Evolutionary conservation across 2,329 filamentous ascomycete species (phyloP).

Genomic region (Nothophoma quercina): DNA sequence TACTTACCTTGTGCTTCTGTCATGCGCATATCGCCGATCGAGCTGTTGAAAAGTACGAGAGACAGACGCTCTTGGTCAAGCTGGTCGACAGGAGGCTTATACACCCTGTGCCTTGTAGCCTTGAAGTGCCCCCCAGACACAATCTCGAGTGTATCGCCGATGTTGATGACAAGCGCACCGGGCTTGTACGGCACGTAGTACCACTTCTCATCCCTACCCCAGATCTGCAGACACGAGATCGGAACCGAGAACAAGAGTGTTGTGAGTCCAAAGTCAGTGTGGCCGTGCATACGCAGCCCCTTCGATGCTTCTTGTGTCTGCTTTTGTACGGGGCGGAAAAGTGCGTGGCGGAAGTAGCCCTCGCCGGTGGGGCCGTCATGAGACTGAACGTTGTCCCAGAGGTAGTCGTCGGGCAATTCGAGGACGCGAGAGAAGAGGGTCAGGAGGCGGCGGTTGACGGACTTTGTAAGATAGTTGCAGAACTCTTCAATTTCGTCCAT

Average conservation of each 20-base stretch:
- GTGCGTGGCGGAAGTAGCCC: slow-evolving; percentile 34
- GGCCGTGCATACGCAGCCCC: slow-evolving; percentile 44
- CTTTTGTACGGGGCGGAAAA: slow-evolving; percentile 35
- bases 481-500: slow-evolving; percentile 60
- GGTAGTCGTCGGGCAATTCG: slow-evolving; percentile 32
- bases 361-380: slow-evolving; percentile 32
- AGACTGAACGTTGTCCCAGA: slow-evolving; percentile 34
- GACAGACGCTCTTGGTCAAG: slow-evolving; percentile 43
- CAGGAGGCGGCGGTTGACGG: slow-evolving; percentile 53
- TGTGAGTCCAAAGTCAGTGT: slow-evolving; percentile 37
- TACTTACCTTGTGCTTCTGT: slow-evolving; percentile 27
- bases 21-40: slow-evolving; percentile 30
- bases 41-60: slow-evolving; percentile 33
- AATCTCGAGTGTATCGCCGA: slow-evolving; percentile 48
- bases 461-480: slow-evolving; percentile 58
- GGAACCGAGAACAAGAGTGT: slow-evolving; percentile 36
- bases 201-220: slow-evolving; percentile 35
- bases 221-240: slow-evolving; percentile 36
- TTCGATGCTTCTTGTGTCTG: slow-evolving; percentile 32
- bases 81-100: slow-evolving; percentile 54
- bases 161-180: slow-evolving; percentile 37
- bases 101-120: slow-evolving; percentile 56
- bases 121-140: slow-evolving; percentile 58
- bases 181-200: slow-evolving; percentile 38
- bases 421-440: slow-evolving; percentile 34